Evolutionary conservation across 768 basidiomycete genomes (phyloP), one percentile per base, ranked within the genome.

Genomic region (Macrolepiota dolichaula): DNA sequence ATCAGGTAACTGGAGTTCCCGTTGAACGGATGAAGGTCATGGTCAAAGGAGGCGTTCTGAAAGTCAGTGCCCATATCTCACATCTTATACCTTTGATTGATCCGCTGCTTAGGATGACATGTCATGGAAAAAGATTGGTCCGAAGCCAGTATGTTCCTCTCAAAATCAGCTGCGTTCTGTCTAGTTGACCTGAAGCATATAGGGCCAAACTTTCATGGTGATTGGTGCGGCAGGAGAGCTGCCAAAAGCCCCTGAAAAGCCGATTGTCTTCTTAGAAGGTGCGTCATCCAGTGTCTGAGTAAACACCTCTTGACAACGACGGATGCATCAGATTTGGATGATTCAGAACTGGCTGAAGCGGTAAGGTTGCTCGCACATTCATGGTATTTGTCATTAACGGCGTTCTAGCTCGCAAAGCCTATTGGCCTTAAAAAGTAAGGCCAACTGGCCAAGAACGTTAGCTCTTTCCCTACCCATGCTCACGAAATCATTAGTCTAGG

Each of bases 11-110:
- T 0, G 94, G 94, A 7, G 89, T 98, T 2, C 94, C 92, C 2
- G 74, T 85, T 37, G 94, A 96, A 70, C 82, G 95, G 51, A 96
- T 97, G 93, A 99, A 98, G 76, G 89, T 98, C 65, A 95, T 97
- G 91, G 82, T 96, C 71, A 98, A 97, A 71, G 91, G 91, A 57
- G 91, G 90, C 38, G 81, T 94, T 57, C 83, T 97, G 68, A 96
- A 96, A 85, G 94, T 92, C 68, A 57, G 78, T 75, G 4, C 35
- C 37, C 17, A 24, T 4, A 9, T 55, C 51, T 29, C 13, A 29
- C 17, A 42, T 10, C 37, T 42, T 10, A 15, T 32, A 5, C 11
- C 36, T 32, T 19, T 46, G 3, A 56, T 2, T 44, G 6, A 44
- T n/a, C 42, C 44, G 13, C 35, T 57, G 24, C 25, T 4, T 62